phyloP scores from a whole-genome alignment of 2,329 filamentous ascomycete genomes.

The Escovopsis sp. region DNA sequence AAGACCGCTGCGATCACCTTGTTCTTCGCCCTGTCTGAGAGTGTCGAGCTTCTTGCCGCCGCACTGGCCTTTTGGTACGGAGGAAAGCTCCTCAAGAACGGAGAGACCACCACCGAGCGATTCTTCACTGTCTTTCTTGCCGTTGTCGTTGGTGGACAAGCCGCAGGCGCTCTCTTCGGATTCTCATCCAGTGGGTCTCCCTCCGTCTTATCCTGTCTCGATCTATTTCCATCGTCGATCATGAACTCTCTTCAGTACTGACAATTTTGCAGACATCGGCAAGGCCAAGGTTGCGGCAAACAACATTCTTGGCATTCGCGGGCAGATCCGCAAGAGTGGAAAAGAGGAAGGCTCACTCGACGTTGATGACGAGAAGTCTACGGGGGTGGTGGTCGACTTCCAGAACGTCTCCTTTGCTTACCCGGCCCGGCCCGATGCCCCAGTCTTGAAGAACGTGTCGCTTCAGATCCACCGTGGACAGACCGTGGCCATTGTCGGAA shows the following conservation, averaged over 20 bases:
- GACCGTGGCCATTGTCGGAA: slow-evolving; percentile 32
- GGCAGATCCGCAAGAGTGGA: neutral
- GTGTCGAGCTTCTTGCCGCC: slow-evolving; percentile 12
- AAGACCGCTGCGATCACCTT: neutral
- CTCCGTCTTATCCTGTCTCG: too few species aligned
- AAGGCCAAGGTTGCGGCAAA: slow-evolving; percentile 1
- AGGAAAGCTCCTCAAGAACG: slow-evolving; percentile 10
- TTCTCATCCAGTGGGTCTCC: slow-evolving; percentile 4
- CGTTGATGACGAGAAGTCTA: neutral
- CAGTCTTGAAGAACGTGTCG: slow-evolving; percentile 1
- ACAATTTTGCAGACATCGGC: slow-evolving; percentile 2
- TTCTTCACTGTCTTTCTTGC: slow-evolving; percentile 28
- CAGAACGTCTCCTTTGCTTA: slow-evolving; percentile 2
- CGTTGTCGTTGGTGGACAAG: slow-evolving; percentile 19
- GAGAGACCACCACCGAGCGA: slow-evolving; percentile 21
- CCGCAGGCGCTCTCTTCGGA: slow-evolving; percentile 7
- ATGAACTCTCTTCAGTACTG: too few species aligned
- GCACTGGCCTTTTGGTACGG: slow-evolving; percentile 9
- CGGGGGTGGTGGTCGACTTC: slow-evolving; percentile 2
- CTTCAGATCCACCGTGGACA: slow-evolving; percentile 22
- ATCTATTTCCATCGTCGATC: too few species aligned
- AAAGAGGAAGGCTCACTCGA: neutral
- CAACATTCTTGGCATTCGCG: slow-evolving; percentile 1
- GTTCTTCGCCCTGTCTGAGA: slow-evolving; percentile 2
- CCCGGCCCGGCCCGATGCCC: neutral